Conservation (phyloP, 2,329 filamentous ascomycete species). For the Ophiostoma ulmi region DNA sequence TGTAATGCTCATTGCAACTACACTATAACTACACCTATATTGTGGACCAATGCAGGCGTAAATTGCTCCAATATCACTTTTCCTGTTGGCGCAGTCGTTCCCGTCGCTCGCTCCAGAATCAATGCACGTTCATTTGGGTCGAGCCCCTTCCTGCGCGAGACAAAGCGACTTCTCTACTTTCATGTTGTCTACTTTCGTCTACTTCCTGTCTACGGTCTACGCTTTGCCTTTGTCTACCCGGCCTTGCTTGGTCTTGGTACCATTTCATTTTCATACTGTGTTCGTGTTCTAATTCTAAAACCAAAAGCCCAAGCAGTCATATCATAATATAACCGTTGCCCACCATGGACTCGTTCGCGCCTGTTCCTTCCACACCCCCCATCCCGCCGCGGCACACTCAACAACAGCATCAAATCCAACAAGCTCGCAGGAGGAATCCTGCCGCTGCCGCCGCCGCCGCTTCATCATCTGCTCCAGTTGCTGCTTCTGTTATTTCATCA, state of each 20-base stretch:
- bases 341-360: slow-evolving; percentile 26
- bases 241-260: slow-evolving; percentile 9
- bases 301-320: slow-evolving; percentile 15
- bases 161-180: neutral
- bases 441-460: neutral
- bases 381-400: slow-evolving; percentile 32
- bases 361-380: slow-evolving; percentile 27
- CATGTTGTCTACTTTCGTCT: slow-evolving; percentile 15
- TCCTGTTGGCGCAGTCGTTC: slow-evolving; percentile 16
- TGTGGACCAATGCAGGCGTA: slow-evolving; percentile 21
- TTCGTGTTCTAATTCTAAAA: slow-evolving; percentile 8
- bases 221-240: neutral
- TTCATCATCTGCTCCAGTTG: neutral
- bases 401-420: slow-evolving; percentile 28
- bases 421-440: slow-evolving; percentile 32
- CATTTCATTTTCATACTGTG: slow-evolving; percentile 6
- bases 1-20: neutral
- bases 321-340: slow-evolving; percentile 13
- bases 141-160: slow-evolving; percentile 5
- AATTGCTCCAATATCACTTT: slow-evolving; percentile 22
- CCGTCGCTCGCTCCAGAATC: slow-evolving; percentile 12
- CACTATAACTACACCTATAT: neutral
- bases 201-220: slow-evolving; percentile 7
- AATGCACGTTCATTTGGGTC: slow-evolving; percentile 9
- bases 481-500: neutral